These are phyloP conservation scores for Trichoderma simmonsii DNA, from an alignment of 2,329 filamentous ascomycete genomes.

Conservation along the genomic window DNA sequence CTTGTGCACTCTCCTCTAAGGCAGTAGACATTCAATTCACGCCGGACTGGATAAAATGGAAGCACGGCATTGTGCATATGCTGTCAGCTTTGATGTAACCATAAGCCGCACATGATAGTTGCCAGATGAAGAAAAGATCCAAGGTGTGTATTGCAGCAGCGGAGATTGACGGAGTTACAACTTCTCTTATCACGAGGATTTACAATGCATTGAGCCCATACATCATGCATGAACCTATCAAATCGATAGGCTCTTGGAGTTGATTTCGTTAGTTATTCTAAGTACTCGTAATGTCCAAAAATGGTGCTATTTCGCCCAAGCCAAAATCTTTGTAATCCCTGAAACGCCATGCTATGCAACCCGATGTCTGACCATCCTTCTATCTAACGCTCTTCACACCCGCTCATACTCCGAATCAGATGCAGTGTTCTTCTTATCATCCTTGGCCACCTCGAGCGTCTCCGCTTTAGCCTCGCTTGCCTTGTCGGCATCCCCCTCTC, in stretches of 20 bases:
- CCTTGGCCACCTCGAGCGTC: neutral
- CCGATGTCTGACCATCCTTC: neutral
- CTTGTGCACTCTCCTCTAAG: fast-evolving
- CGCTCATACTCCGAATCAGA: slow-evolving; percentile 36
- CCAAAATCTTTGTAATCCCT: neutral
- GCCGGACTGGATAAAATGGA: neutral
- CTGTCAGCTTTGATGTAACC: neutral
- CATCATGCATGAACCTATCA: neutral
- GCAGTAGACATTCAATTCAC: neutral
- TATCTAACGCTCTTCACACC: neutral
- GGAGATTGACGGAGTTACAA: neutral
- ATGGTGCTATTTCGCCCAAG: neutral
- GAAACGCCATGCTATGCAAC: slow-evolving; percentile 17
- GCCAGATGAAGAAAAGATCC: neutral
- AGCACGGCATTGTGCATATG: neutral
- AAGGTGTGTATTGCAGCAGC: too few relatives aligned
- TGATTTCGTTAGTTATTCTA: neutral
- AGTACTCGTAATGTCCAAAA: neutral
- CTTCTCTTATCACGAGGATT: too few relatives aligned
- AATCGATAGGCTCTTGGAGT: neutral
- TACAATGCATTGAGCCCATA: neutral
- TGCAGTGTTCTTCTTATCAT: slow-evolving; percentile 27
- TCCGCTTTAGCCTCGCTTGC: slow-evolving; percentile 16
- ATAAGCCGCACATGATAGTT: neutral
- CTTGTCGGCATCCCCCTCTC: neutral